Evolutionary conservation across 805 yeast genomes (phyloP).

Genomic region (Kuraishia cidri): DNA sequence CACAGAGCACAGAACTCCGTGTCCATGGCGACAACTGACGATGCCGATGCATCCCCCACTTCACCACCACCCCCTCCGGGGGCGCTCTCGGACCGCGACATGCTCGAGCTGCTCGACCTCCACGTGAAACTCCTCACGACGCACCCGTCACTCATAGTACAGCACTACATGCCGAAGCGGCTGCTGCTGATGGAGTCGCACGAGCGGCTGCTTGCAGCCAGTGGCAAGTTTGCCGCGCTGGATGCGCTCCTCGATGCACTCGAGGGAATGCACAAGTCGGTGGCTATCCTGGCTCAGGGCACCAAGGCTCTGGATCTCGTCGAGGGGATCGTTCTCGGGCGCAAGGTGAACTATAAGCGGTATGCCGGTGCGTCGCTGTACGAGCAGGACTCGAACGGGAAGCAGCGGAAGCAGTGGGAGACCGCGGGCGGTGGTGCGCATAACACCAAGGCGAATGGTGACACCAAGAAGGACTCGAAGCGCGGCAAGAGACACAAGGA

Average conservation of each 20-base stretch:
- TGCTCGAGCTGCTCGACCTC: conserved; percentile 31
- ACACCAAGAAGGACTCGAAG: not conserved
- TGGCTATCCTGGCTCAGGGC: conserved; percentile 46
- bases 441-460: no score
- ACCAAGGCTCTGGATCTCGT: conserved; percentile 68
- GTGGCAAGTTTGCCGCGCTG: conserved; percentile 52
- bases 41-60: no score
- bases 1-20: no score
- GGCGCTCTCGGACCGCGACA: conserved; percentile 19
- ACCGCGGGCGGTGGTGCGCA: conserved; percentile 1
- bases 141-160: conserved; percentile 67
- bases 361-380: conserved; percentile 56
- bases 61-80: no score
- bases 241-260: conserved; percentile 26
- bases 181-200: conserved; percentile 58
- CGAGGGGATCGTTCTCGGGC: conserved; percentile 74
- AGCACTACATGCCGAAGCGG: conserved; percentile 70
- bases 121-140: conserved; percentile 42
- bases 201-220: conserved; percentile 38
- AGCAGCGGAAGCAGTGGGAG: conserved; percentile 1
- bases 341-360: conserved; percentile 53
- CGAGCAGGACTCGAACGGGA: conserved; percentile 19
- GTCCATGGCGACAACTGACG: no score
- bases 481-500: conserved; percentile 4
- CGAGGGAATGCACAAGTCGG: conserved; percentile 12